Conservation (phyloP, 495 filamentous ascomycete species). For the Penicillium salamii region DNA sequence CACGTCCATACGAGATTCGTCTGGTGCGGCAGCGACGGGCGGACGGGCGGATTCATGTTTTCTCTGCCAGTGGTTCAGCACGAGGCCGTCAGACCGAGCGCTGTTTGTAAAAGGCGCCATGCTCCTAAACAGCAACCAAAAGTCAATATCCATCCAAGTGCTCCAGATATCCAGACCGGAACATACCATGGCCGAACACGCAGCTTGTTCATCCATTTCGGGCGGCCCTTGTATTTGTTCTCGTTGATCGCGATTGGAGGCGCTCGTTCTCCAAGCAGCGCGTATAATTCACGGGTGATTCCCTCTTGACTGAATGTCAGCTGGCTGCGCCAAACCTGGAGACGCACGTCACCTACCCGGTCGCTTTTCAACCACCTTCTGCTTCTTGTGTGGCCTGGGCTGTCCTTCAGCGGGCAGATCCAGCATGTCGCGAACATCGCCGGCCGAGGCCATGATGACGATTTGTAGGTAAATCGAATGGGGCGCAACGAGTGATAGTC, state of each 20-base stretch:
- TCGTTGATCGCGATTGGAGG: slow-evolving; percentile 67
- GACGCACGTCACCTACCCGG: slow-evolving; percentile 48
- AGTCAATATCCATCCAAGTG: background rate
- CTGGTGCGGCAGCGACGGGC: slow-evolving; percentile 24
- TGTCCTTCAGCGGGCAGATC: slow-evolving; percentile 68
- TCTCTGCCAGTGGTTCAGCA: slow-evolving; percentile 67
- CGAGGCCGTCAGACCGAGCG: slow-evolving; percentile 53
- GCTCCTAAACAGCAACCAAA: slow-evolving; percentile 30
- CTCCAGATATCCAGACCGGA: background rate
- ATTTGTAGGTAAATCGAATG: background rate
- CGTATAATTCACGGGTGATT: slow-evolving; percentile 64
- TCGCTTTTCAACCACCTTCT: slow-evolving; percentile 66
- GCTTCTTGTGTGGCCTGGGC: slow-evolving; percentile 69
- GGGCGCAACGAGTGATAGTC: background rate
- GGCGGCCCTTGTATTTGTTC: slow-evolving; percentile 63
- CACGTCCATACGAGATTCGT: slow-evolving; percentile 41
- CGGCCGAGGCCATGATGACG: slow-evolving; percentile 63
- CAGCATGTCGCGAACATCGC: slow-evolving; percentile 89
- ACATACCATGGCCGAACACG: slow-evolving; percentile 53
- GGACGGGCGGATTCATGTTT: slow-evolving; percentile 37
- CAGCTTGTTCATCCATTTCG: slow-evolving; percentile 55
- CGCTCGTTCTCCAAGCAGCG: slow-evolving; percentile 63
- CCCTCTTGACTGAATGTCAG: slow-evolving; percentile 58
- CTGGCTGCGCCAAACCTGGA: background rate
- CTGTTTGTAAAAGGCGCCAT: slow-evolving; percentile 58